These are phyloP conservation scores for Trichoderma gracile DNA, from an alignment of 2,329 filamentous ascomycete species.

Conservation along the genomic window DNA sequence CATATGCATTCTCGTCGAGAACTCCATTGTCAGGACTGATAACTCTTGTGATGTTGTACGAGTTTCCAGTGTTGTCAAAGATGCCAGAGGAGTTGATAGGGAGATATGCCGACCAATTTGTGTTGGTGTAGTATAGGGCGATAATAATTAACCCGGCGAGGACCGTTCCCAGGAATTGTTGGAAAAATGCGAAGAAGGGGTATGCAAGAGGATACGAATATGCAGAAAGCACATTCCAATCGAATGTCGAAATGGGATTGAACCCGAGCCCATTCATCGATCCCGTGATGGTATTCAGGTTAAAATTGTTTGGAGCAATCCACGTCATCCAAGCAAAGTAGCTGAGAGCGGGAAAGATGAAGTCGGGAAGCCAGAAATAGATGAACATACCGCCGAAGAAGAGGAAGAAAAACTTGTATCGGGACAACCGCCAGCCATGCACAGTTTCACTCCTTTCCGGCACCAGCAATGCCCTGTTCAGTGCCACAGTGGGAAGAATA, in stretches of 20 bases:
- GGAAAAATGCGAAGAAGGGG: constrained; percentile 42
- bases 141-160: constrained; percentile 37
- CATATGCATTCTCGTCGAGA: constrained; percentile 41
- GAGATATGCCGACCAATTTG: constrained; percentile 44
- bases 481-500: constrained; percentile 38
- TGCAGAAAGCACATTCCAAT: constrained; percentile 46
- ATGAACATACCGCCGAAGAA: constrained; percentile 41
- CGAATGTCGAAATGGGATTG: constrained; percentile 53
- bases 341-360: constrained; percentile 46
- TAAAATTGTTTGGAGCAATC: constrained; percentile 49
- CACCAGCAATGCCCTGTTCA: constrained; percentile 38
- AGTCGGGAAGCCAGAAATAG: constrained; percentile 53
- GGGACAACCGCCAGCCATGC: constrained; percentile 46
- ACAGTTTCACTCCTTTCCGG: constrained; percentile 37
- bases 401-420: constrained; percentile 47
- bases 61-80: constrained; percentile 47
- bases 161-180: constrained; percentile 38
- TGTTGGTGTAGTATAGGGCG: constrained; percentile 39
- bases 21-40: constrained; percentile 39
- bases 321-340: constrained; percentile 54
- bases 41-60: constrained; percentile 47
- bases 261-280: constrained; percentile 46
- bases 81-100: constrained; percentile 51
- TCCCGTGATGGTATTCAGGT: constrained; percentile 45
- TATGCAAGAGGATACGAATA: constrained; percentile 35